phyloP scores from a whole-genome alignment of 2,329 filamentous ascomycete genomes.

The Fusarium pseudocircinatum region DNA sequence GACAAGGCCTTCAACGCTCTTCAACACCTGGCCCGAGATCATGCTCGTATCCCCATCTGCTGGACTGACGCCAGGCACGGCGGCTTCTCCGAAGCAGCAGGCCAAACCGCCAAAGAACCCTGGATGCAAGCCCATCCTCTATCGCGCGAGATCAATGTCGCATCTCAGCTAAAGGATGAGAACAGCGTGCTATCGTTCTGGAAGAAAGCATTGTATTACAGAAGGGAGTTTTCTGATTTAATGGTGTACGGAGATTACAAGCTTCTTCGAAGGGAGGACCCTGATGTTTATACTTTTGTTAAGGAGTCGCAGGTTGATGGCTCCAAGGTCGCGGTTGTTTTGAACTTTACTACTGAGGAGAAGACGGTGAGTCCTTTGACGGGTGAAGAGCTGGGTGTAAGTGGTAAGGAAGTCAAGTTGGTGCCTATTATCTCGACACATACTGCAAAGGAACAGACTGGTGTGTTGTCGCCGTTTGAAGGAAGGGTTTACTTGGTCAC shows the following conservation, averaged over 20 bases:
- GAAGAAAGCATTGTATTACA: constrained; percentile 44
- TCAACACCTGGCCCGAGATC: constrained; percentile 61
- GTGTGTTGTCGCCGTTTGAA: constrained; percentile 44
- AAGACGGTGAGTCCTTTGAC: constrained; percentile 40
- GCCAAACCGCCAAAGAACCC: constrained; percentile 41
- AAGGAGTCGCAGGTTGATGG: constrained; percentile 43
- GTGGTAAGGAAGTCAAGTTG: constrained; percentile 17
- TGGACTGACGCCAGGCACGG: constrained; percentile 58
- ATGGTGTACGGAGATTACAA: constrained; percentile 50
- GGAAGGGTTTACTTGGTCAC: constrained; percentile 45
- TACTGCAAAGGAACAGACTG: constrained; percentile 15
- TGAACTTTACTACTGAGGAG: constrained; percentile 47
- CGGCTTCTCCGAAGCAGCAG: constrained; percentile 50
- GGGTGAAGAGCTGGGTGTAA: constrained; percentile 37
- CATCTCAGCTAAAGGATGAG: constrained; percentile 57
- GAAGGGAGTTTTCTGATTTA: constrained; percentile 46
- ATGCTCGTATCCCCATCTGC: constrained; percentile 73
- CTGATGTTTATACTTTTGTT: constrained; percentile 42
- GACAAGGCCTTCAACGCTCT: constrained; percentile 49
- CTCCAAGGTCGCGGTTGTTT: constrained; percentile 41
- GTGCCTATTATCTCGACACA: constrained; percentile 45
- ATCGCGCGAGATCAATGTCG: constrained; percentile 61
- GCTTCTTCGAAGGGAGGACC: constrained; percentile 37
- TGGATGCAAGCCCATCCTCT: constrained; percentile 50
- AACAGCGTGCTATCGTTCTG: constrained; percentile 49